These are phyloP conservation scores for Phytopythium sindhum DNA, from an alignment of 352 stramenopile genomes.

Conservation along the genomic window DNA sequence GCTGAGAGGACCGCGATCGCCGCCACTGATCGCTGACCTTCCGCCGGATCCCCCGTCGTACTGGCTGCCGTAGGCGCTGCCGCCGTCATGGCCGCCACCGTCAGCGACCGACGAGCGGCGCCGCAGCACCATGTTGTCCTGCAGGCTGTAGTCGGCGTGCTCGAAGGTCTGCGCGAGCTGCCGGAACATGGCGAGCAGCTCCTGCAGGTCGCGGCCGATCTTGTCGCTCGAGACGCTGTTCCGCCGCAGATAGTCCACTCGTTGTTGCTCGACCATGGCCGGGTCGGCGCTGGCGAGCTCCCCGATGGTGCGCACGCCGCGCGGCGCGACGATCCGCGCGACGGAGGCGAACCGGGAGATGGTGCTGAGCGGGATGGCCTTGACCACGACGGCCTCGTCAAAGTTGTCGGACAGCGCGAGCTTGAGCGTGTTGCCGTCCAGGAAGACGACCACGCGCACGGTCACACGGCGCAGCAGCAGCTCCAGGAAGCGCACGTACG, in stretches of 20 bases:
- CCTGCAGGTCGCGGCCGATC: constrained; percentile 53
- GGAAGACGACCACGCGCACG: constrained; percentile 62
- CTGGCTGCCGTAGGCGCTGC: not conserved
- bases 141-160: constrained; percentile 35
- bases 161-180: constrained; percentile 55
- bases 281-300: constrained; percentile 60
- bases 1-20: not conserved
- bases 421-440: constrained; percentile 66
- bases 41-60: not conserved
- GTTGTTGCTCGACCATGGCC: constrained; percentile 45
- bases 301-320: constrained; percentile 54
- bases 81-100: not conserved
- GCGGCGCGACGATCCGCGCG: constrained; percentile 45
- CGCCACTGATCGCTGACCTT: not conserved
- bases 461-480: constrained; percentile 66
- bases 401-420: constrained; percentile 75
- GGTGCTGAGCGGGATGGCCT: constrained; percentile 66
- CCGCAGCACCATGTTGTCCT: constrained; percentile 26
- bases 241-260: constrained; percentile 45
- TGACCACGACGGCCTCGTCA: constrained; percentile 67
- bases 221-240: constrained; percentile 27
- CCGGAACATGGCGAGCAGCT: constrained; percentile 61
- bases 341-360: constrained; percentile 63
- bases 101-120: not conserved
- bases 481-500: constrained; percentile 65